Conservation (phyloP, 129 eudicot genomes). For the Centrapalus pauciflorus region DNA sequence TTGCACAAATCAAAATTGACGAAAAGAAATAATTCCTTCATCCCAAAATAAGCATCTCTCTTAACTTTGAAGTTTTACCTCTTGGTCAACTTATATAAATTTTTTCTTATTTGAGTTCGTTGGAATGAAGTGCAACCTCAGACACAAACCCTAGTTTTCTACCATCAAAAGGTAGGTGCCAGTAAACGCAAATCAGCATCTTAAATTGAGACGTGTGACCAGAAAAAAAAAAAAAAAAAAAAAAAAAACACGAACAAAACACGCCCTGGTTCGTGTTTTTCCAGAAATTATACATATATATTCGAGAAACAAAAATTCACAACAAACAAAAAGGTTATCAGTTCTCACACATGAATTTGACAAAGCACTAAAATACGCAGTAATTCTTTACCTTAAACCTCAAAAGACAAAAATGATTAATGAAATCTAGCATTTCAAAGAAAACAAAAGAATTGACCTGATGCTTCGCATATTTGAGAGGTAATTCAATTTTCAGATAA, state of each 20-base stretch:
- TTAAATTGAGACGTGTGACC: background rate
- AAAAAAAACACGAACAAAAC: background rate
- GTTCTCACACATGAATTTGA: background rate
- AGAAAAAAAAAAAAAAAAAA: background rate
- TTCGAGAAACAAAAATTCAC: background rate
- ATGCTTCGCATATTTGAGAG: background rate
- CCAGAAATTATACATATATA: background rate
- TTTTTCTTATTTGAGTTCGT: background rate
- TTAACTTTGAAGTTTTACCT: background rate
- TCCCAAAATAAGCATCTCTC: background rate
- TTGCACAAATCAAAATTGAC: background rate
- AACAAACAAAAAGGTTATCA: background rate
- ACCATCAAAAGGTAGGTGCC: background rate
- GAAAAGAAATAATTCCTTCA: background rate
- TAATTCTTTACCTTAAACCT: conserved; percentile 3
- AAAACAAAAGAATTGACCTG: background rate
- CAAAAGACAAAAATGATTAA: background rate
- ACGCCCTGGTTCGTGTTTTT: background rate
- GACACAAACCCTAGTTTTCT: conserved; percentile 29
- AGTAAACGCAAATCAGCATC: conserved; percentile 11
- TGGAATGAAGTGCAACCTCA: conserved; percentile 1
- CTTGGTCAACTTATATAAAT: background rate
- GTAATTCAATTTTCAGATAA: background rate
- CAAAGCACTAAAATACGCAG: background rate
- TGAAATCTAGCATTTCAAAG: background rate